These are phyloP conservation scores for Gleditsia sinensis DNA, from an alignment of 306 rosid species.

Conservation along the genomic window DNA sequence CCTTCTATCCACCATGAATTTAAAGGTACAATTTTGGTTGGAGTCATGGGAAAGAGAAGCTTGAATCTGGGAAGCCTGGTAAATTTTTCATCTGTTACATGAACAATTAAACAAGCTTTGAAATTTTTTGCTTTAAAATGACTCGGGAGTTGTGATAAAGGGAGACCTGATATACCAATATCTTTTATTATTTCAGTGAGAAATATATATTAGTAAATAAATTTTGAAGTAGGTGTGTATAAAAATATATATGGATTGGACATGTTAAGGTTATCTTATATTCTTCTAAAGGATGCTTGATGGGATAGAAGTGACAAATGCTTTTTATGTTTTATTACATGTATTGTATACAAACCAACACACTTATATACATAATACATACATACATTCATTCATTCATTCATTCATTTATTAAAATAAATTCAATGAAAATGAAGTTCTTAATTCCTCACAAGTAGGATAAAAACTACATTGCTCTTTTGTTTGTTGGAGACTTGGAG, in stretches of 20 bases:
- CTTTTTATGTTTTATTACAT: not conserved
- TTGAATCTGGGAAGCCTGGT: constrained; percentile 97
- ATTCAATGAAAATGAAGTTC: not conserved
- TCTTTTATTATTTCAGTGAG: not conserved
- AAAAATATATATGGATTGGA: not conserved
- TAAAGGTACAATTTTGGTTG: constrained; percentile 94
- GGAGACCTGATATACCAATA: not conserved
- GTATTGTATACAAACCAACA: not conserved
- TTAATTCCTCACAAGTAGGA: not conserved
- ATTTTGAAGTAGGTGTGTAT: not conserved
- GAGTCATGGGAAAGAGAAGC: constrained; percentile 98
- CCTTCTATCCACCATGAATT: constrained; percentile 33
- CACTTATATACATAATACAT: not conserved
- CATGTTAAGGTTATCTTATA: not conserved
- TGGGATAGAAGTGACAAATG: not conserved
- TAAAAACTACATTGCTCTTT: not conserved
- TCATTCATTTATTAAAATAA: too few relatives aligned
- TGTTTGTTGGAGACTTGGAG: constrained; percentile 7
- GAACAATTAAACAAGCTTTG: constrained; percentile 1
- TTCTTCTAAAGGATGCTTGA: not conserved
- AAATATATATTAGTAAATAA: not conserved
- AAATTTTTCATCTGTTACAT: constrained; percentile 20
- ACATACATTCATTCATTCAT: too few relatives aligned
- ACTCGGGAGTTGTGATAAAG: constrained; percentile 2
- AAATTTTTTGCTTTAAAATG: not conserved